These are phyloP conservation scores for Mortierella sp. DNA, from an alignment of 371 early-diverging fungal genomes.

Conservation along the genomic window DNA sequence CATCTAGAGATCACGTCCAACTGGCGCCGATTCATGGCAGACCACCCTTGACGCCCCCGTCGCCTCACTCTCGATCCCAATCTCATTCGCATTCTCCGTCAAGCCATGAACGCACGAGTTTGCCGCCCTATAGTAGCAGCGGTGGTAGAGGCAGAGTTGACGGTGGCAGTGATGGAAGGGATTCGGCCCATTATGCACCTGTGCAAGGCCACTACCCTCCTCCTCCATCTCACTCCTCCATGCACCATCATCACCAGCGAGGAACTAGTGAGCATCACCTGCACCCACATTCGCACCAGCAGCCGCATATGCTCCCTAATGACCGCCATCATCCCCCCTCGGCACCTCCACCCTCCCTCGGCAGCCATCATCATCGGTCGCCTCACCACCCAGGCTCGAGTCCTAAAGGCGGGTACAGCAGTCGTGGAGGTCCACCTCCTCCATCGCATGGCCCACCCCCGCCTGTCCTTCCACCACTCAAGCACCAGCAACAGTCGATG, in stretches of 20 bases:
- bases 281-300: not conserved
- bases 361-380: slow-evolving; percentile 8
- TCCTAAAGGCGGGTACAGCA: not conserved
- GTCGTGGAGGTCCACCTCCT: slow-evolving; percentile 1
- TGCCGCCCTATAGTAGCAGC: slow-evolving; percentile 11
- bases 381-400: not conserved
- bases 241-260: slow-evolving; percentile 15
- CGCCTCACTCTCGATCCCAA: slow-evolving; percentile 12
- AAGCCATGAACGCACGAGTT: slow-evolving; percentile 24
- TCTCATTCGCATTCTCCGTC: slow-evolving; percentile 26
- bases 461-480: slow-evolving; percentile 10
- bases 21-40: not conserved
- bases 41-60: not conserved
- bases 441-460: not conserved
- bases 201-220: slow-evolving; percentile 20
- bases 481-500: not conserved
- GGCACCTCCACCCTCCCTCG: not conserved
- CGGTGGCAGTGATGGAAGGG: not conserved
- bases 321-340: slow-evolving; percentile 6
- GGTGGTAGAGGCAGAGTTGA: slow-evolving; percentile 1
- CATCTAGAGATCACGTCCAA: not conserved
- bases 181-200: slow-evolving; percentile 4
- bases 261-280: not conserved
- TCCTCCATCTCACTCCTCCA: not conserved
- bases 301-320: not conserved